Evolutionary conservation across 208 protist species (phyloP).

Genomic region (Leishmania arabica): DNA sequence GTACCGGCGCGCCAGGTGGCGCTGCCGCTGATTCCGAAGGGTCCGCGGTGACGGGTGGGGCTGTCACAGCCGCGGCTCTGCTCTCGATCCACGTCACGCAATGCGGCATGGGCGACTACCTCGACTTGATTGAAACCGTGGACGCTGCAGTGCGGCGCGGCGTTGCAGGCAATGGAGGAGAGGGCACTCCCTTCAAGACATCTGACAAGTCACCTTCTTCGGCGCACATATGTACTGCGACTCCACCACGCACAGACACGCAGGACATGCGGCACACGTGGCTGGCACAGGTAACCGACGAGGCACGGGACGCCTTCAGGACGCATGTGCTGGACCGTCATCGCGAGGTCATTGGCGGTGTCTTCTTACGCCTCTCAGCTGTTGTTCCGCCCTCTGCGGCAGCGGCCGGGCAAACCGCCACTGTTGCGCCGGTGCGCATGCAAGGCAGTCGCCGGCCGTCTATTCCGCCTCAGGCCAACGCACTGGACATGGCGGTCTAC

Average conservation of each 20-base stretch:
- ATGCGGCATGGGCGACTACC: conserved; percentile 42
- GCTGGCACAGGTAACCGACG: conserved; percentile 51
- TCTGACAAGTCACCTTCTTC: not conserved
- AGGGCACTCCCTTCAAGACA: not conserved
- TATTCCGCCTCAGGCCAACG: conserved; percentile 31
- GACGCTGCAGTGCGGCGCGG: conserved; percentile 19
- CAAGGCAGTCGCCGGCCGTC: conserved; percentile 14
- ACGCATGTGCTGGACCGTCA: conserved; percentile 71
- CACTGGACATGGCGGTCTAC: conserved; percentile 53
- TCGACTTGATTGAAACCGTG: conserved; percentile 34
- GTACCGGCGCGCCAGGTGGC: conserved; percentile 17
- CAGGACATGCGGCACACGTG: conserved; percentile 42
- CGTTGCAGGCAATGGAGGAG: not conserved
- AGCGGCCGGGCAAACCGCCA: conserved; percentile 22
- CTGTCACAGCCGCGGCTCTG: conserved; percentile 6
- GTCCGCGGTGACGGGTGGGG: not conserved
- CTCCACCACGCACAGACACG: conserved; percentile 10
- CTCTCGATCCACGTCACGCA: conserved; percentile 36
- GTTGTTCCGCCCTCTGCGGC: conserved; percentile 40
- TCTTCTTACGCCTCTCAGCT: conserved; percentile 41
- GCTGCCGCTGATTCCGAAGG: conserved; percentile 8
- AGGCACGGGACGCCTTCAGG: conserved; percentile 56
- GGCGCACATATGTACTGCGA: not conserved
- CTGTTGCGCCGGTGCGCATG: conserved; percentile 29
- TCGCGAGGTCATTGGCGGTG: conserved; percentile 46